Evolutionary conservation across 768 basidiomycete genomes (phyloP), one percentile per base, ranked within the genome.

Genomic region (Termitomyces sp.): DNA sequence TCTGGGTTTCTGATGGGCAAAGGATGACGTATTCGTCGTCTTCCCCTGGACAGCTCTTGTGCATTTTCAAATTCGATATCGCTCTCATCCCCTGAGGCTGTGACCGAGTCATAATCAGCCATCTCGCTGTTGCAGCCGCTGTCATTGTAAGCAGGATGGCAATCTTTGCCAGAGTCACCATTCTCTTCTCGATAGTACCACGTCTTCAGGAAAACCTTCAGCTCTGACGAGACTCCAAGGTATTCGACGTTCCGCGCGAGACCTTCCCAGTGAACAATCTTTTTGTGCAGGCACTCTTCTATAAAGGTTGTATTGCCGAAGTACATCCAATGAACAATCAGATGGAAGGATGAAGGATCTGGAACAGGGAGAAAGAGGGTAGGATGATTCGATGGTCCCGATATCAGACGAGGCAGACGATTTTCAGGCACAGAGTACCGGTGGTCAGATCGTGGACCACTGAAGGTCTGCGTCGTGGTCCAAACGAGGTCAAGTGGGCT

Each of bases 171-270:
- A 33, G n/a, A 55, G 14, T 72, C 72, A n/a, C 68, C 66, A 41
- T 4, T 71, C 69, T 18, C 20, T 8, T 56, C 57, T 36, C 9
- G 28, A 43, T 56, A 51, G 71, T 89, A 92, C 88, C 89, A 95
- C 58, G 77, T 79, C 0, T 87, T 85, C 50, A 94, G 77, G 67
- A 89, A 89, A 16, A 86, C 72, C 69, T 91, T 93, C 71, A 95
- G 84, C 47, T 89, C 86, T 18, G 84, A 74, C 55, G 84, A 78
- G 61, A 95, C 80, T 20, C 85, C 88, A 51, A 96, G 86, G 68
- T 92, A 95, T 69, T 95, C 93, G 68, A 89, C 92, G 70, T 95
- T 96, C 60, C 88, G 85, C 20, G 91, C 91, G 61, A 95, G 77
- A 32, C 91, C 91, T 65, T 94, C 89, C 93, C 93, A 95, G 50